Evolutionary conservation across 768 basidiomycete species (phyloP), one percentile per base, ranked within the genome.

Genomic region (Udeniomyces megalosporus): DNA sequence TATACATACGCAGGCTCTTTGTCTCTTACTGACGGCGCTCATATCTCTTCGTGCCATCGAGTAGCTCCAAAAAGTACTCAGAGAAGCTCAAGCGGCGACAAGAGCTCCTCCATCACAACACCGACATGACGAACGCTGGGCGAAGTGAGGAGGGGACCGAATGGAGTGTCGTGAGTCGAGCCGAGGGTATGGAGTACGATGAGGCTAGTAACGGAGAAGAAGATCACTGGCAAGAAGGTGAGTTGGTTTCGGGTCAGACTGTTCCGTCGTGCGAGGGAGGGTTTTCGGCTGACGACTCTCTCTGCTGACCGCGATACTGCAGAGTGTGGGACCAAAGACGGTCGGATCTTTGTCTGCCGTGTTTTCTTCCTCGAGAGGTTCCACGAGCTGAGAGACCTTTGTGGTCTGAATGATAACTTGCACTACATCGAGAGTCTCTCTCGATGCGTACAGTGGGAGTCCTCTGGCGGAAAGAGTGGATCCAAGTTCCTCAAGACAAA

Each of bases 331-430:
- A 42, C 38, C 8, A 42, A 42, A 17, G 38, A 42, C 38, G 38
- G 38, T 42, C 38, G 38, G 38, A 42, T 42, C 38, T 42, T 95
- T 69, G 90, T 88, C 69, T 95, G 91, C 70, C 88, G 88, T 1
- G 84, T 96, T 62, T 81, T 97, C 49, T 96, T 89, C 72, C 90
- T 92, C 0, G 93, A 97, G 70, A 91, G 95, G 71, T 99, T 99
- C 67, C 92, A 97, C 67, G 88, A 88, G 3, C 74, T 99, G 47
- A 82, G 95, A 15, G 80, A 87, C 35, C 90, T 85, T 20, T 97
- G 93, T 67, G 88, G 91, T 66, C 95, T 65, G n/a, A 24, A 51
- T 17, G 58, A 90, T 70, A 89, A 95, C 69, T 84, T 84, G 70
- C 90, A 86, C 68, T 89, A 96, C 75, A 81, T 97, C 46, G 91